A percentile compares a stretch with the other conserved stretches of the same genome.
Conservation (phyloP, 1,284 basidiomycete genomes). For the Rhodotorula mucilaginosa region DNA sequence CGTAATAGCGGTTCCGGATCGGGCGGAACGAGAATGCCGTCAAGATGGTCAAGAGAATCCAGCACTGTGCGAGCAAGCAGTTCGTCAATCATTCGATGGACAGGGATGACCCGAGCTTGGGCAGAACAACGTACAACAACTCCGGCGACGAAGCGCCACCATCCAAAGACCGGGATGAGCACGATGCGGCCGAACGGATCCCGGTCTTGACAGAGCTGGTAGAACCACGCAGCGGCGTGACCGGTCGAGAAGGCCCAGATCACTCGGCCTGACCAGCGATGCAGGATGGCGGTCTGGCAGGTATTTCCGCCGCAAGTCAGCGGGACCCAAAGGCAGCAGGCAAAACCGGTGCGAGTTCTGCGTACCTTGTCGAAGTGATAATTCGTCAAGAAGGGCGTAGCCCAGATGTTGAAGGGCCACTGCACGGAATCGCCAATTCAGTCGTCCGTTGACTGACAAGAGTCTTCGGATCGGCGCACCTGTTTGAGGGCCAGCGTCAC, state of each 20-base stretch:
- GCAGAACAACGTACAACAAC: slow-evolving; percentile 59
- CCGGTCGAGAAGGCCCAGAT: slow-evolving; percentile 68
- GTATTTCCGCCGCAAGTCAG: slow-evolving; percentile 13
- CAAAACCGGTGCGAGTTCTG: slow-evolving; percentile 43
- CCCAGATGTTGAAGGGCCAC: slow-evolving; percentile 74
- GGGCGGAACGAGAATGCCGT: slow-evolving; percentile 63
- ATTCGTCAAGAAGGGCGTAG: slow-evolving; percentile 66
- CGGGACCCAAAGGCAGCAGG: neutral
- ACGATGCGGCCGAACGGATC: slow-evolving; percentile 57
- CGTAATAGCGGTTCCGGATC: slow-evolving; percentile 68
- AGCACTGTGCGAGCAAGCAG: slow-evolving; percentile 56
- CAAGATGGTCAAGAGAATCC: slow-evolving; percentile 66
- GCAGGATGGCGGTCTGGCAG: slow-evolving; percentile 36
- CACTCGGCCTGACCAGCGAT: slow-evolving; percentile 55
- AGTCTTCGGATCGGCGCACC: slow-evolving; percentile 8
- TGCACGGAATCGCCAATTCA: slow-evolving; percentile 40
- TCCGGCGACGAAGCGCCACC: slow-evolving; percentile 70
- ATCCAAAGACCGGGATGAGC: slow-evolving; percentile 64
- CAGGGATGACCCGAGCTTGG: neutral
- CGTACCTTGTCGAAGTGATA: slow-evolving; percentile 74
- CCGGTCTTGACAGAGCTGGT: slow-evolving; percentile 67
- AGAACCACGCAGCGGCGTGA: slow-evolving; percentile 72
- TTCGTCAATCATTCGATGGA: neutral
- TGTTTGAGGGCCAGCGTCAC: slow-evolving; percentile 73
- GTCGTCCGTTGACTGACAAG: neutral